phyloP scores from a whole-genome alignment of 768 basidiomycete genomes.

The Suillus paluster region DNA sequence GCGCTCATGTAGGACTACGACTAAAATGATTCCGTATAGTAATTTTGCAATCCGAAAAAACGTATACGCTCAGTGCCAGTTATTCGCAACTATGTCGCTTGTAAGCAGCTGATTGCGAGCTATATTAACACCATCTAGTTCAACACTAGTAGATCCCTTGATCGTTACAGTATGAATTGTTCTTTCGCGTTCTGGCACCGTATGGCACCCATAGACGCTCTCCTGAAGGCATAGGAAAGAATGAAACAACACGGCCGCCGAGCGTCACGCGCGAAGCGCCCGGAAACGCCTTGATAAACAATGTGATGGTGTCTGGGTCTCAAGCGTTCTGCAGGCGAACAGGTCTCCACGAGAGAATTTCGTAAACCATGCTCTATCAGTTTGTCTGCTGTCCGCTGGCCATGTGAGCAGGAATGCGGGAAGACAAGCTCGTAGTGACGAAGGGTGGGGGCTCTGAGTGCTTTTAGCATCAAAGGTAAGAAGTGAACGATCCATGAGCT shows the following conservation, averaged over 20 bases:
- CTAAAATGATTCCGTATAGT: too few relatives aligned
- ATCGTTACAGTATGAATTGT: not conserved
- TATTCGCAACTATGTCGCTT: not conserved
- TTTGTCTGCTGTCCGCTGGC: constrained; percentile 26
- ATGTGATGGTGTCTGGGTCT: constrained; percentile 25
- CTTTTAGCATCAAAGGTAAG: constrained; percentile 31
- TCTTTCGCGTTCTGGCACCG: not conserved
- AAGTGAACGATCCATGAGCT: constrained; percentile 33
- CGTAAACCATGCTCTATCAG: constrained; percentile 22
- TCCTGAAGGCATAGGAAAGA: constrained; percentile 20
- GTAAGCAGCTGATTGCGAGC: not conserved
- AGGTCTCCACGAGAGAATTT: constrained; percentile 30
- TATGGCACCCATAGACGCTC: not conserved
- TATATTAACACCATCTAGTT: not conserved
- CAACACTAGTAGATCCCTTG: not conserved
- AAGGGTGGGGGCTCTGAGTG: constrained; percentile 30
- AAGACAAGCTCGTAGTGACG: constrained; percentile 36
- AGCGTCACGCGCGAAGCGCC: constrained; percentile 20
- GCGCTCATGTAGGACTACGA: not conserved
- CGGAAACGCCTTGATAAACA: constrained; percentile 33
- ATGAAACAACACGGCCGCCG: constrained; percentile 24
- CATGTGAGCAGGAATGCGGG: constrained; percentile 28
- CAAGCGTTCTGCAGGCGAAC: constrained; percentile 31
- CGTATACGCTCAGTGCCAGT: too few relatives aligned
- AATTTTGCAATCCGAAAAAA: too few relatives aligned